Evolutionary conservation across 345 rosid species (phyloP).

Genomic region (Populus davidiana): DNA sequence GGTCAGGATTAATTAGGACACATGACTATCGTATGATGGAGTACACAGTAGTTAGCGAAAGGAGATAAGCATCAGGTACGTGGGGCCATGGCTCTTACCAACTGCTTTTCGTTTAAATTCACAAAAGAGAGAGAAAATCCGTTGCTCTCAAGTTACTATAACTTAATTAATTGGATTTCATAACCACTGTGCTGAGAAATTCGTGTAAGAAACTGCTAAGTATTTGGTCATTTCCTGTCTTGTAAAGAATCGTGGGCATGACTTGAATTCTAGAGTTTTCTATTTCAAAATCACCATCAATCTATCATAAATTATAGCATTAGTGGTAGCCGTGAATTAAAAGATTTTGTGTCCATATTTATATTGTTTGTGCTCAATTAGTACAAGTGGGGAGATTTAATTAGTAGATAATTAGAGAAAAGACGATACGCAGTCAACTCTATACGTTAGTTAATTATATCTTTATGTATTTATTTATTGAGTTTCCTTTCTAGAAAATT

Average conservation of each 20-base stretch:
- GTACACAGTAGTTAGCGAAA: neutral
- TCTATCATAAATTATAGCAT: neutral
- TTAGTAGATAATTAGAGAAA: neutral
- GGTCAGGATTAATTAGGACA: constrained; percentile 4
- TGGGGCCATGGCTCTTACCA: constrained; percentile 10
- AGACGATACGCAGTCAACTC: neutral
- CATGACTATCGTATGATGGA: neutral
- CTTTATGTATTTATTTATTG: neutral
- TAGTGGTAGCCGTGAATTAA: neutral
- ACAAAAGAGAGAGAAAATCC: neutral
- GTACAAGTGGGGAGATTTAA: neutral
- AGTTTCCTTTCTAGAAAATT: too few species aligned
- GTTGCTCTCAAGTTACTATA: neutral
- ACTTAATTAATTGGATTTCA: neutral
- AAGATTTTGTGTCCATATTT: neutral
- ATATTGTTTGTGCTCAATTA: constrained; percentile 1
- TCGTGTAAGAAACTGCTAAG: too few species aligned
- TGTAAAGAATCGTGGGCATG: neutral
- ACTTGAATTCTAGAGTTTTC: neutral
- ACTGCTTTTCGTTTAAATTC: neutral
- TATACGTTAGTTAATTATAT: neutral
- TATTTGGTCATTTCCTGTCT: neutral
- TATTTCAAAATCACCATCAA: neutral
- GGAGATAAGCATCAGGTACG: constrained; percentile 7
- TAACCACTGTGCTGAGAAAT: neutral